These are phyloP conservation scores for Chrysophaeum taylorii DNA, from an alignment of 352 stramenopile species.

Conservation along the genomic window DNA sequence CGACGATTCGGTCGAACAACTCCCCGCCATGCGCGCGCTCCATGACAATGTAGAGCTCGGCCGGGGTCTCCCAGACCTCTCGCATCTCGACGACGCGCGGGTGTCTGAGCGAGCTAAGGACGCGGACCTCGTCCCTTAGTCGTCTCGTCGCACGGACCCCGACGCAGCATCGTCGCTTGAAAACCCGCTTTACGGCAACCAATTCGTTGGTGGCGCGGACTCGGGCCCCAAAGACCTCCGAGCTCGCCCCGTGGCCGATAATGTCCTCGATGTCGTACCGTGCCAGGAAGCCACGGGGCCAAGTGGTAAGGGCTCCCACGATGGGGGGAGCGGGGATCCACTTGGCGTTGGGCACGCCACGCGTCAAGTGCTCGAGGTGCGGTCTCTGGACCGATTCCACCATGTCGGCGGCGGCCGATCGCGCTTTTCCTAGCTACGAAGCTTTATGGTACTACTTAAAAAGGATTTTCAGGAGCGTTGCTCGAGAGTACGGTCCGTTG, in stretches of 20 bases:
- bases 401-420: no score
- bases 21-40: conserved; percentile 89
- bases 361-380: no score
- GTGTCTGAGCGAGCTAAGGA: conserved; percentile 48
- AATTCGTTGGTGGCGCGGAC: conserved; percentile 42
- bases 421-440: no score
- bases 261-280: conserved; percentile 52
- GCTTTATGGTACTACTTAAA: no score
- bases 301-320: no score
- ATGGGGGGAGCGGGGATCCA: no score
- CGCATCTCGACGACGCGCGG: conserved; percentile 51
- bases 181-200: conserved; percentile 51
- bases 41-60: conserved; percentile 92
- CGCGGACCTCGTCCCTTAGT: conserved; percentile 41
- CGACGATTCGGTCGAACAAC: conserved; percentile 90
- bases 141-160: conserved; percentile 16
- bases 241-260: conserved; percentile 45
- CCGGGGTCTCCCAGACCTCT: conserved; percentile 45
- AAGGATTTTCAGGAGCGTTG: no score
- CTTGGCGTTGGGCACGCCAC: no score
- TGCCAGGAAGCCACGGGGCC: no score
- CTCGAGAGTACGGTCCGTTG: no score
- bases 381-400: no score
- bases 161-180: conserved; percentile 21
- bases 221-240: conserved; percentile 47